phyloP scores from a whole-genome alignment of 2,329 filamentous ascomycete genomes.

The Grosmannia huntii region DNA sequence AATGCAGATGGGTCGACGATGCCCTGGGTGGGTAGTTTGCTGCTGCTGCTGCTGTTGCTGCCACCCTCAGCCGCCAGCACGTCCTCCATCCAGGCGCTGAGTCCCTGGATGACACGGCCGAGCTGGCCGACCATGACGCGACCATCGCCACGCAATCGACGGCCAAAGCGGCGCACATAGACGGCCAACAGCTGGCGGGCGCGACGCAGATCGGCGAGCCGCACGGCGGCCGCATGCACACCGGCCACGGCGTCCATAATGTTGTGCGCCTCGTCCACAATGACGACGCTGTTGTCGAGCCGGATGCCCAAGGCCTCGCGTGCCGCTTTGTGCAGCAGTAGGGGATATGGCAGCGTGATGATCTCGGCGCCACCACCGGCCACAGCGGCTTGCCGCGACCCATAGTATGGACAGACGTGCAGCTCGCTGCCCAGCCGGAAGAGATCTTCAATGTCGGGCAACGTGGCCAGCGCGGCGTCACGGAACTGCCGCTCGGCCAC shows the following conservation, averaged over 20 bases:
- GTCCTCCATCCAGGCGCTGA: constrained; percentile 54
- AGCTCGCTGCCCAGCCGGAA: constrained; percentile 64
- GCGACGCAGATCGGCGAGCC: constrained; percentile 56
- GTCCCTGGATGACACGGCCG: constrained; percentile 67
- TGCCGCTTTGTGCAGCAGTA: constrained; percentile 76
- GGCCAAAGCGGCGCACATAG: constrained; percentile 81
- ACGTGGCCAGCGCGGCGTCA: constrained; percentile 68
- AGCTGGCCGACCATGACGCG: constrained; percentile 83
- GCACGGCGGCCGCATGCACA: constrained; percentile 71
- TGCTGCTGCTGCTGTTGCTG: neutral
- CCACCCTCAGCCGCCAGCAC: constrained; percentile 28
- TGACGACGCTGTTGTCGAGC: constrained; percentile 77
- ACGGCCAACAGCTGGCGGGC: constrained; percentile 64
- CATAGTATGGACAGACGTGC: constrained; percentile 88
- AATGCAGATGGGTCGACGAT: constrained; percentile 59
- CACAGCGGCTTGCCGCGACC: constrained; percentile 69
- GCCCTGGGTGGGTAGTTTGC: constrained; percentile 23
- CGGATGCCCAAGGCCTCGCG: constrained; percentile 79
- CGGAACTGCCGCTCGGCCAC: constrained; percentile 66
- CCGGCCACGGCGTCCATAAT: constrained; percentile 88
- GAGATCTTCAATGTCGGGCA: constrained; percentile 91
- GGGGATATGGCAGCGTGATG: constrained; percentile 80
- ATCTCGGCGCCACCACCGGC: constrained; percentile 79
- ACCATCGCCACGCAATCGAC: constrained; percentile 80
- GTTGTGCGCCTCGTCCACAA: constrained; percentile 96